These are phyloP conservation scores for Fraxinus angustifolia DNA, from an alignment of 305 asterid species.

Conservation along the genomic window DNA sequence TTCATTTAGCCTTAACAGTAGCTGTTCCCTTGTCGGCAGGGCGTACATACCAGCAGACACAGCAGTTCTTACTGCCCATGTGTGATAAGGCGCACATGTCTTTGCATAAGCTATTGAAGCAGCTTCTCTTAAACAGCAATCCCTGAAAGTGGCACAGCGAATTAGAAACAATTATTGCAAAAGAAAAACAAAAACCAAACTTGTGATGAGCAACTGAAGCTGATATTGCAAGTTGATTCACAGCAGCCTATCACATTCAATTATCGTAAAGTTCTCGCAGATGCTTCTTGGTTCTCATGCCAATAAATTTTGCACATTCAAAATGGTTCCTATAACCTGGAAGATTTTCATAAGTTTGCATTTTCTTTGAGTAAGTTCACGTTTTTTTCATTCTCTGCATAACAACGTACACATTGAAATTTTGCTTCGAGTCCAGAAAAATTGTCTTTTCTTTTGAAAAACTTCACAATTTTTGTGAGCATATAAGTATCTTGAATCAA, in stretches of 20 bases:
- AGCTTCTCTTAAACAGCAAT: constrained; percentile 64
- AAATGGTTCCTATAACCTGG: not conserved
- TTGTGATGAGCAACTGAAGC: not conserved
- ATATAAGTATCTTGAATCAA: not conserved
- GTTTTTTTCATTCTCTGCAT: not conserved
- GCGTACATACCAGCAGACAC: constrained; percentile 97
- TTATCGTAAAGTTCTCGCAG: not conserved
- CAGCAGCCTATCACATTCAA: not conserved
- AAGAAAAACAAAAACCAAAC: not conserved
- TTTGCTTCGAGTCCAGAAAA: not conserved
- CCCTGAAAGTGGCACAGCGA: constrained; percentile 39
- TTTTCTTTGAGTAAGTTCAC: not conserved
- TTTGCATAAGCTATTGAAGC: constrained; percentile 78
- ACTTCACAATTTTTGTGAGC: not conserved
- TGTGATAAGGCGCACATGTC: constrained; percentile 94
- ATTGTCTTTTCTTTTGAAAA: not conserved
- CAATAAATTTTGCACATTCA: not conserved
- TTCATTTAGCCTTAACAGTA: constrained; percentile 74
- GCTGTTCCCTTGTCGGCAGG: constrained; percentile 85
- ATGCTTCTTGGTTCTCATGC: not conserved
- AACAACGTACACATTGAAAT: not conserved
- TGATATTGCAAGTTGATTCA: not conserved
- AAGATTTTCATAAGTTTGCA: not conserved
- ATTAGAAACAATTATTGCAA: not conserved
- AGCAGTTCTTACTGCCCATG: constrained; percentile 94